phyloP scores from a whole-genome alignment of 495 filamentous ascomycete genomes.

The Cairneyella variabilis region DNA sequence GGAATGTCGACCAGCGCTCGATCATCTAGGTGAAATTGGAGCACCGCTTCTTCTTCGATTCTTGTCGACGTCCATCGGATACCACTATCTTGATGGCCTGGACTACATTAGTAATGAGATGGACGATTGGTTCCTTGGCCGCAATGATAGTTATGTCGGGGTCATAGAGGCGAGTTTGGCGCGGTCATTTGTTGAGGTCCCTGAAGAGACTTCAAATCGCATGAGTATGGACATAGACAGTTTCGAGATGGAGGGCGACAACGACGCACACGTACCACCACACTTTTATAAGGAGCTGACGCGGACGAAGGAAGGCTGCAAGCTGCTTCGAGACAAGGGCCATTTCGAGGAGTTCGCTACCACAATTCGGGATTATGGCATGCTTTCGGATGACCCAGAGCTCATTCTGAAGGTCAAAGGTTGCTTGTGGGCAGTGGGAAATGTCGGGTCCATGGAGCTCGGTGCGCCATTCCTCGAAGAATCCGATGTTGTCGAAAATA shows the following conservation, averaged over 20 bases:
- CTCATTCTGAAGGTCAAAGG: constrained; percentile 92
- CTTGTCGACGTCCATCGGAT: constrained; percentile 90
- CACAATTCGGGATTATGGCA: constrained; percentile 79
- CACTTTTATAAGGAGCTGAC: constrained; percentile 97
- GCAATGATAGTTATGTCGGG: constrained; percentile 90
- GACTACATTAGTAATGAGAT: constrained; percentile 99
- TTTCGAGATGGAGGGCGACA: constrained; percentile 44
- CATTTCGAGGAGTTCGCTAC: constrained; percentile 91
- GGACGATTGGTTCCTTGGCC: constrained; percentile 97
- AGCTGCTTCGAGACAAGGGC: constrained; percentile 82
- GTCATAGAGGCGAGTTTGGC: constrained; percentile 96
- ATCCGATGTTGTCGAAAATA: constrained; percentile 76
- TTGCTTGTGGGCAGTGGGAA: constrained; percentile 95
- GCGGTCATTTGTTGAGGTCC: constrained; percentile 67
- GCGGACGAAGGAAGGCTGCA: constrained; percentile 87
- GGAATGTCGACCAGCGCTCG: constrained; percentile 89
- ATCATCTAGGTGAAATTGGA: constrained; percentile 95
- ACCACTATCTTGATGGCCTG: constrained; percentile 93
- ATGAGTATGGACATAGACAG: constrained; percentile 51
- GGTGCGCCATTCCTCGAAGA: constrained; percentile 90
- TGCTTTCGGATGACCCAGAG: constrained; percentile 81
- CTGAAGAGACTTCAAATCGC: constrained; percentile 40
- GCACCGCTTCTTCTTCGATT: constrained; percentile 91
- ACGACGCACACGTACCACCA: constrained; percentile 67
- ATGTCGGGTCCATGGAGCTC: constrained; percentile 96